Evolutionary conservation across 129 eudicot genomes (phyloP).

Genomic region (Flaveria robusta): DNA sequence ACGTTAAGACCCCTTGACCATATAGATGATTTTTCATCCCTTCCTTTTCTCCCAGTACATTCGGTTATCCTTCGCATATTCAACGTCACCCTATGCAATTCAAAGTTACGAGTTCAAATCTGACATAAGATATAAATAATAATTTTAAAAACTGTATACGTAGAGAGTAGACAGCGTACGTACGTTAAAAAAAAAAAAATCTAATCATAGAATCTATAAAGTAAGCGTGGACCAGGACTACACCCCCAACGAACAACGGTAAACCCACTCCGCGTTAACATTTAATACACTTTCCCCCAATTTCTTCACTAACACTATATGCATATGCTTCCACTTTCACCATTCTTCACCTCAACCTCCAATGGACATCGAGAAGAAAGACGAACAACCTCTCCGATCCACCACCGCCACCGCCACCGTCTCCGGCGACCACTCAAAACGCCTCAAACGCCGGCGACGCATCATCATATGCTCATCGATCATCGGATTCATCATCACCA

Average conservation of each 20-base stretch:
- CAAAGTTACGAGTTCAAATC: too few relatives aligned
- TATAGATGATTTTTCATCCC: too few relatives aligned
- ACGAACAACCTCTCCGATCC: conserved; percentile 41
- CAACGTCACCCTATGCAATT: too few relatives aligned
- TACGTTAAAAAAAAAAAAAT: too few relatives aligned
- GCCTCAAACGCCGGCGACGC: conserved; percentile 36
- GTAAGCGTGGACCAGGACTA: background rate
- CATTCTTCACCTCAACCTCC: background rate
- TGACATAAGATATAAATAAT: too few relatives aligned
- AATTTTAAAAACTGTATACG: too few relatives aligned
- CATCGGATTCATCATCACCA: conserved; percentile 18
- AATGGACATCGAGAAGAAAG: conserved; percentile 40
- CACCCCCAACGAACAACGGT: background rate
- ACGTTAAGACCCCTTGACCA: too few relatives aligned
- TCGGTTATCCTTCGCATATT: too few relatives aligned
- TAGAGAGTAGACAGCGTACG: too few relatives aligned
- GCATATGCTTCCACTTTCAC: background rate
- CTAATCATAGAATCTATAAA: background rate
- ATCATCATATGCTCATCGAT: conserved; percentile 36
- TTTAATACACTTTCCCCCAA: background rate
- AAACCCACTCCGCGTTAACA: background rate
- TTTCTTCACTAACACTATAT: background rate
- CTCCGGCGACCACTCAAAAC: background rate
- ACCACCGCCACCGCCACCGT: background rate
- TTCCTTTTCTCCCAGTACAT: too few relatives aligned